phyloP scores from a whole-genome alignment of 1,284 basidiomycete species.

The Cutaneotrichosporon sp. region DNA sequence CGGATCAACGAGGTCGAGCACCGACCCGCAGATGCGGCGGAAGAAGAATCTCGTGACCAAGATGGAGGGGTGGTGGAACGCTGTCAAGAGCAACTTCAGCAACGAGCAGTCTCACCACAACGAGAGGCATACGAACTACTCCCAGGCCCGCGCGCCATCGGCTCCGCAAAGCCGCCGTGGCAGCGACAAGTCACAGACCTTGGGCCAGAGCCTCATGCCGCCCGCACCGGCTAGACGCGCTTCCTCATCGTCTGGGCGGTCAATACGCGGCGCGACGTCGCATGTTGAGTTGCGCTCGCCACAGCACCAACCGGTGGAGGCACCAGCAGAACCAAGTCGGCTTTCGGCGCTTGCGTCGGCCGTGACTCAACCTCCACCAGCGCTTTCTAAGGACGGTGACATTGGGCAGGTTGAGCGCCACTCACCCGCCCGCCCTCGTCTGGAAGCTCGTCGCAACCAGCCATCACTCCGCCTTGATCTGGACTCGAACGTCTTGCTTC shows the following conservation, averaged over 20 bases:
- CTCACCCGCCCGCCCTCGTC: constrained; percentile 1
- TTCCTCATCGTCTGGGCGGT: constrained; percentile 28
- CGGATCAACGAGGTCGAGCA: constrained; percentile 26
- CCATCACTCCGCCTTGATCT: constrained; percentile 51
- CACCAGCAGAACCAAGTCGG: background rate
- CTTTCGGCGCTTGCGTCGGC: background rate
- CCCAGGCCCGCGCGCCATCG: constrained; percentile 36
- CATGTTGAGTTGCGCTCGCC: constrained; percentile 35
- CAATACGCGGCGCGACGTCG: constrained; percentile 36
- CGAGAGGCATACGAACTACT: background rate
- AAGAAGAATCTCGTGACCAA: constrained; percentile 54
- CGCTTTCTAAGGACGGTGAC: constrained; percentile 10
- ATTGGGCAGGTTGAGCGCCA: constrained; percentile 5
- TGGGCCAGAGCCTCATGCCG: constrained; percentile 21
- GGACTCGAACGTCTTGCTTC: constrained; percentile 38
- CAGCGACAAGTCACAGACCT: constrained; percentile 27
- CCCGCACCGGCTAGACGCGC: constrained; percentile 33
- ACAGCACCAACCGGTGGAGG: background rate
- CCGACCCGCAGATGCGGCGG: constrained; percentile 30
- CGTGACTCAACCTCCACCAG: constrained; percentile 18
- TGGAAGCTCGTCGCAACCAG: constrained; percentile 49
- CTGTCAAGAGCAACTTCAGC: constrained; percentile 54
- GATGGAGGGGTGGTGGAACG: constrained; percentile 57
- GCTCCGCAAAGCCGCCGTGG: constrained; percentile 39
- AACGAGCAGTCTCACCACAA: constrained; percentile 28